Base-by-base conservation (phyloP, 306 rosid genomes). In the Castanea mollissima region DNA sequence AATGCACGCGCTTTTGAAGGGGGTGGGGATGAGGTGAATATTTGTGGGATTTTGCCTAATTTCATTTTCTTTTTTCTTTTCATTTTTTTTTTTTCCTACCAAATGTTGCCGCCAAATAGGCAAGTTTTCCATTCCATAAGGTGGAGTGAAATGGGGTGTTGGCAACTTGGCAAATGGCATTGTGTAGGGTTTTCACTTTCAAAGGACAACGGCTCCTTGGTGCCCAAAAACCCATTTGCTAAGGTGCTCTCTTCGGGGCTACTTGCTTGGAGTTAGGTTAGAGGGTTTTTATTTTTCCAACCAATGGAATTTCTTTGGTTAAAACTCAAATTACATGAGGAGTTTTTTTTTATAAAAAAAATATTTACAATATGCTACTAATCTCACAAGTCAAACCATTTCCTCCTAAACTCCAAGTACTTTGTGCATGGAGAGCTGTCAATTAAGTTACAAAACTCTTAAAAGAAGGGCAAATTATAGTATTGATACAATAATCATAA, bases 61-160 rank as follows among this genome's bases (percentile, higher is more conserved):
- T 69, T 65, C 49, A 20, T 55, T 19, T 5, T 0, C 1, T 7
- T 2, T 10, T 31, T 55, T 19, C 23, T 15, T 5, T 2, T 25
- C 27, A 1, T 10, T 49, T 44, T 15, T 29, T 15, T 29, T 62
- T 74, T 81, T 78, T 32, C 15, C 49, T 6, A 59, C 83, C 14
- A 52, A 71, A 31, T 21, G 81, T 90, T 90, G 90, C 94, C 94
- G 94, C 94, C 94, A 90, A 90, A 85, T 88, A 73, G 63, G 75
- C 68, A 72, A 59, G 72, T 18, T 11, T 62, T 72, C 35, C 59
- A 34, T 57, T 12, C 20, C 52, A 27, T 31, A 60, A 31, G 21
- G 76, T 34, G 80, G 74, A 74, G 77, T n/a, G 71, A 59, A 52
- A 71, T 56, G 58, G 71, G 59, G 46, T 23, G 12, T 49, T 21